Base-by-base conservation (phyloP, 805 yeast species). In the Kodamaea sagamina region DNA sequence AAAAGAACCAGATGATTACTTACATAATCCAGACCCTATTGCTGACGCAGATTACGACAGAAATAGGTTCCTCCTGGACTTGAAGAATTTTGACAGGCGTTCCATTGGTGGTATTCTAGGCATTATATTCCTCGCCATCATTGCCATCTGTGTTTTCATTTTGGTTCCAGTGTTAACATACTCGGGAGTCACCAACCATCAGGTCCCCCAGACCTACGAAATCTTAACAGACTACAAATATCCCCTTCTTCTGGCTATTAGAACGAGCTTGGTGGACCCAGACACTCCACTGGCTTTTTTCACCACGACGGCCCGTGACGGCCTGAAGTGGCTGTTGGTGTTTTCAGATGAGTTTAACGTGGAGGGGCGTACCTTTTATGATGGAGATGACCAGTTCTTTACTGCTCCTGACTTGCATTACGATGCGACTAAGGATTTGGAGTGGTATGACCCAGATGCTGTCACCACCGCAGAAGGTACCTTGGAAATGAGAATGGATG, bases 381-480 rank as follows among this genome's bases (percentile, higher is more conserved):
- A 79, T 6, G 93, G 92, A 34, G 96, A 89, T 59, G 97, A 89
- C 61, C 96, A 87, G 63, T 89, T 86, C 58, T 90, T 92, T 85
- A 78, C 85, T 34, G 96, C 89, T 3, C 86, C 83, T 2, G 88
- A 89, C 65, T 53, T 89, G 26, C 80, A 89, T 61, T 90, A 90
- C 63, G 90, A 77, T 42, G 96, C 96, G 17, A 90, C 97, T 4
- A 67, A 77, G 44, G 97, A 90, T 71, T 74, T 89, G 58, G 97
- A 90, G 68, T 90, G 97, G 97, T 90, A 90, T 64, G 84, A 81
- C 47, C 98, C 98, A 1, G 97, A 90, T 61, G 96, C 96, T 1
- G 81, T 75, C 3, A 75, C 82, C 22, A 90, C 97, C 0, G 70
- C 65, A 4, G 78, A 86, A 51, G 97, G 97, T 47, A 74, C 89